phyloP scores from a whole-genome alignment of 2,329 filamentous ascomycete genomes.

The Botryotinia narcissicola region DNA sequence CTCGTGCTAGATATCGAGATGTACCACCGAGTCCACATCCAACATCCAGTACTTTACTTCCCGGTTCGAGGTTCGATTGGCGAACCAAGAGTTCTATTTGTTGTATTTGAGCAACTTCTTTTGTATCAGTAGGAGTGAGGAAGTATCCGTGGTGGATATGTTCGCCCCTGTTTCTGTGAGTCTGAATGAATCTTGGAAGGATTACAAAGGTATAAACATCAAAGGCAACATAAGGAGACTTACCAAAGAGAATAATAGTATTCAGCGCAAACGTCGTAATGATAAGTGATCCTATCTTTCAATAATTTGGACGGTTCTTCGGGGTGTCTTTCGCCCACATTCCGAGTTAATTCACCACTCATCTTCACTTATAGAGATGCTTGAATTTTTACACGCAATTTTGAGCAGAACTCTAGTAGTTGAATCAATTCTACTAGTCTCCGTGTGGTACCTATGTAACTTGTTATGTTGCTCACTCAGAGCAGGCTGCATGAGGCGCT shows the following conservation, averaged over 20 bases:
- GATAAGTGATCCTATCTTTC: slow-evolving; percentile 46
- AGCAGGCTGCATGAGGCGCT: neutral
- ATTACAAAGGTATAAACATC: neutral
- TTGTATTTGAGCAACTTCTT: slow-evolving; percentile 57
- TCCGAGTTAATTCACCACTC: neutral
- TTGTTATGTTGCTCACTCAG: neutral
- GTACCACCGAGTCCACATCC: slow-evolving; percentile 62
- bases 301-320: slow-evolving; percentile 16
- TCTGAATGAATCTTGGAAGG: neutral
- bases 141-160: slow-evolving; percentile 65
- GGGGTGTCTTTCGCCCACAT: neutral
- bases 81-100: slow-evolving; percentile 55
- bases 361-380: neutral
- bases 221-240: slow-evolving; percentile 11
- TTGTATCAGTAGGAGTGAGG: slow-evolving; percentile 50
- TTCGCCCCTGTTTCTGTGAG: slow-evolving; percentile 49
- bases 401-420: neutral
- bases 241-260: slow-evolving; percentile 62
- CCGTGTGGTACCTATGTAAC: neutral
- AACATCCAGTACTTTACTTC: slow-evolving; percentile 53
- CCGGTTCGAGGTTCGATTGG: slow-evolving; percentile 43
- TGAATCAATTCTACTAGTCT: neutral
- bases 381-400: neutral
- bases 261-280: slow-evolving; percentile 60
- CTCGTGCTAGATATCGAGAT: slow-evolving; percentile 41